These are phyloP conservation scores for Dendrobium officinale DNA, from an alignment of 106 monocot species.

Conservation along the genomic window DNA sequence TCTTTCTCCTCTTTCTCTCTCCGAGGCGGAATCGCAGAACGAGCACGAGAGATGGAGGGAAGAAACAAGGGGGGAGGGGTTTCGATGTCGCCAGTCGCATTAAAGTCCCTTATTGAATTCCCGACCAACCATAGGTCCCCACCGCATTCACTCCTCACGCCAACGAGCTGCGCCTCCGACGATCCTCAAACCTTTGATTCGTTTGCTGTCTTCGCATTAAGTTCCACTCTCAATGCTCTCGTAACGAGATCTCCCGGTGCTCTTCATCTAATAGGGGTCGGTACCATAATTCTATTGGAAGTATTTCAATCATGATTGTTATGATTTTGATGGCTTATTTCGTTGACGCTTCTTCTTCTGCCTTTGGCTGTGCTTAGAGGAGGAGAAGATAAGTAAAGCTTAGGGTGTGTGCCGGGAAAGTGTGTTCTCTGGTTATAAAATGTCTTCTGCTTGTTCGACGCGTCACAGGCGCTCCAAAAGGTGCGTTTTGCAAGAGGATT, in stretches of 20 bases:
- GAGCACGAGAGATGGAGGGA: not conserved
- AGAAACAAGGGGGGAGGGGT: not conserved
- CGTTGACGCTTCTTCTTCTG: not conserved
- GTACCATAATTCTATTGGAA: not conserved
- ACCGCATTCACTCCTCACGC: slow-evolving; percentile 3
- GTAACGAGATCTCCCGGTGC: not conserved
- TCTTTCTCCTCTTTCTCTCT: not conserved
- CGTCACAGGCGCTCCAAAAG: slow-evolving; percentile 13
- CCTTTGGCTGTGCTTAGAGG: not conserved
- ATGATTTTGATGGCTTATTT: not conserved
- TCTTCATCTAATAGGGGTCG: not conserved
- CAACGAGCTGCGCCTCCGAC: not conserved
- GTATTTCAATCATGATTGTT: not conserved
- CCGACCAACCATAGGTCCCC: slow-evolving; percentile 2
- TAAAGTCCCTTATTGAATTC: not conserved
- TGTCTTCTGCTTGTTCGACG: not conserved
- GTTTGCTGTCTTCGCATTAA: not conserved
- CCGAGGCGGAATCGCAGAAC: not conserved
- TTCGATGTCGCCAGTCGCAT: slow-evolving; percentile 8
- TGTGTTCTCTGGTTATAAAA: not conserved
- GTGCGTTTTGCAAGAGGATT: not conserved
- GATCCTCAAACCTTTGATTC: not conserved
- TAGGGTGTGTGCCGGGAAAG: not conserved
- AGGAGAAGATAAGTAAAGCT: not conserved
- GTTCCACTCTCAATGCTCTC: not conserved